Conservation (phyloP, 176 grass and related monocot genomes). For the Cenchrus americanus region DNA sequence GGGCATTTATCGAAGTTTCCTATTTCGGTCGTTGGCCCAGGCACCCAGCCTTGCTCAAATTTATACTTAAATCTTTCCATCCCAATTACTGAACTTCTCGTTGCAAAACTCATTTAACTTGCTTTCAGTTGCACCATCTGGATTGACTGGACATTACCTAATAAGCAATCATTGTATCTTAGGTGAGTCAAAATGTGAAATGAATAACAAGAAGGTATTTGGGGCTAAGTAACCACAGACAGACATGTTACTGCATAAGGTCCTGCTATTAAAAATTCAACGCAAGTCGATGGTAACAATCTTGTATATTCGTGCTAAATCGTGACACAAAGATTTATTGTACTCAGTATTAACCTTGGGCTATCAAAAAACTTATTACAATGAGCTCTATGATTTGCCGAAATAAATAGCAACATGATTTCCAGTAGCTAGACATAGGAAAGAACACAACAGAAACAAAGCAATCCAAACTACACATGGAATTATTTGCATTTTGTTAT, state of each 20-base stretch:
- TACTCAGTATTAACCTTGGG: background rate
- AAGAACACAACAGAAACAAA: conserved; percentile 20
- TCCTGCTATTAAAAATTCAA: conserved; percentile 22
- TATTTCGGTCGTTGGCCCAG: background rate
- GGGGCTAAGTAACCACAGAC: background rate
- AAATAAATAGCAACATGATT: conserved; percentile 13
- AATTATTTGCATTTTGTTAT: conserved; percentile 8
- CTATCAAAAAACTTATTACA: conserved; percentile 16
- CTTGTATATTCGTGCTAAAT: background rate
- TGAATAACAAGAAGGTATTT: background rate
- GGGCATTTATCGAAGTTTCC: conserved; percentile 5
- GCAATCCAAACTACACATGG: background rate
- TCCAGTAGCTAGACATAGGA: background rate
- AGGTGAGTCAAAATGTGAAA: conserved; percentile 16
- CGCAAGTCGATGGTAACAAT: background rate
- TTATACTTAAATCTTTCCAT: background rate
- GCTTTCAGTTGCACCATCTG: conserved; percentile 21
- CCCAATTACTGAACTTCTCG: conserved; percentile 15
- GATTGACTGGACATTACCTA: conserved; percentile 25
- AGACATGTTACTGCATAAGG: conserved; percentile 20
- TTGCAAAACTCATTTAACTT: conserved; percentile 8
- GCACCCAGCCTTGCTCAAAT: background rate
- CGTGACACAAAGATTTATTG: background rate
- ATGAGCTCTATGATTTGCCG: conserved; percentile 3
- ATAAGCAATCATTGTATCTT: background rate